Evolutionary conservation across 352 stramenopile genomes (phyloP), one percentile per base, ranked within the genome.

Genomic region (Phytophthora kernoviae): DNA sequence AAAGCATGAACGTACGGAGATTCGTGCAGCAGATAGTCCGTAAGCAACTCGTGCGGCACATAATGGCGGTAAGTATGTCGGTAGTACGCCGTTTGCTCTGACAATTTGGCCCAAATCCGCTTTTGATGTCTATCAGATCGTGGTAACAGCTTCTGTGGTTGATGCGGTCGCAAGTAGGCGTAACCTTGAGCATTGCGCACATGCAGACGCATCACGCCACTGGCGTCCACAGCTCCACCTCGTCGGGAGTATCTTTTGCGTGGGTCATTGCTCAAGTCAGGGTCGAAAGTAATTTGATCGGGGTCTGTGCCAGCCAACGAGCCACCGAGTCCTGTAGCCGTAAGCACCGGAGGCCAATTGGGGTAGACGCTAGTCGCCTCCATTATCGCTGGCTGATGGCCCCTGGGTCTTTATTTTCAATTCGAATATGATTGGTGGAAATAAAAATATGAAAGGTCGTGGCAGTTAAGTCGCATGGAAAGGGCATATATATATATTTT

Each of bases 101-200:
- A 34, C 21, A 41, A 43, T 5, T 55, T 46, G 9, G 18, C 30
- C n/a, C 20, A 32, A 2, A 50, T 62, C 11, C 44, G 22, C 6
- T 11, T 17, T 4, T 32, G 42, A 5, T 26, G 42, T 9, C 50
- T 36, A 5, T 1, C 12, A 10, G 37, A 12, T 32, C 34, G 11
- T 2, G 30, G 17, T 8, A 27, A 17, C 50, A 87, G 53, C 47
- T 75, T 79, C 18, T 67, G 42, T 45, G 62, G 57, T 24, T 84
- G 77, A 53, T 81, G 63, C 5, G 77, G 64, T 21, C 83, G 74
- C 48, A 90, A 45, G 51, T 77, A 88, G 27, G 70, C 54, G 34
- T 90, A 85, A 32, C 75, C 81, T 6, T 61, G 44, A 1, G 65
- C 44, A 33, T 92, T 92, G 68, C 83, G 83, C 48, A 85, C 67